Base-by-base conservation (phyloP, 208 protist species). In the Leishmania tarentolae region DNA sequence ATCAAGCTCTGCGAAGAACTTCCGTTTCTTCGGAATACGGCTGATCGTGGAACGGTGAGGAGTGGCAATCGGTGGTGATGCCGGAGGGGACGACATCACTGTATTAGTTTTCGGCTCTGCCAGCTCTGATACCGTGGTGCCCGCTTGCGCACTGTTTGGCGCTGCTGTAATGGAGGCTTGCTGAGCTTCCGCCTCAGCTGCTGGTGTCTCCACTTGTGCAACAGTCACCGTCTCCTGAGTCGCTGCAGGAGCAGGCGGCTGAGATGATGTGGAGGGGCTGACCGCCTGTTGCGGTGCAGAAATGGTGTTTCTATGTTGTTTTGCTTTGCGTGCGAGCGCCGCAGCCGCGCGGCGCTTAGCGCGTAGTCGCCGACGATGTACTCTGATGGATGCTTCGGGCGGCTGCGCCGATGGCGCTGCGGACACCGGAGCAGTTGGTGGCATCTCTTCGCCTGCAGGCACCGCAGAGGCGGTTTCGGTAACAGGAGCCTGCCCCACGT, bases 1-100 rank as follows among this genome's bases (percentile, higher is more conserved):
- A 3, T 70, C 53, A 35, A 84, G 21, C 75, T 79, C 80, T 35
- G 80, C 61, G 42, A 80, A 84, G 80, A 80, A 75, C 57, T 57
- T 82, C 9, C 71, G 76, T 57, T 80, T 79, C 53, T 84, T 84
- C 1, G 81, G 81, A 47, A 77, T 57, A 0, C 81, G 81, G 52
- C 81, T 84, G 44, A 84, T 84, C 17, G 61, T 74, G 76, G 75
- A 56, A n/a, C 81, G 81, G 21, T 24, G 81, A 0, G 75, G 15
- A 17, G 52, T 11, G 31, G 76, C 2, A 17, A 52, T 40, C 24
- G 56, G 13, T 9, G 56, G 0, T 28, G 57, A 2, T 44, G 73
- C 21, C 42, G 79, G 24, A 47, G 63, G 59, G 40, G 79, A 44
- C 75, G 75, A 28, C 57, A 24, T 7, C 40, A 40, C 7, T 2